Evolutionary conservation across 176 grass and related monocot genomes (phyloP).

Genomic region (Rhipidocladum racemiflorum): DNA sequence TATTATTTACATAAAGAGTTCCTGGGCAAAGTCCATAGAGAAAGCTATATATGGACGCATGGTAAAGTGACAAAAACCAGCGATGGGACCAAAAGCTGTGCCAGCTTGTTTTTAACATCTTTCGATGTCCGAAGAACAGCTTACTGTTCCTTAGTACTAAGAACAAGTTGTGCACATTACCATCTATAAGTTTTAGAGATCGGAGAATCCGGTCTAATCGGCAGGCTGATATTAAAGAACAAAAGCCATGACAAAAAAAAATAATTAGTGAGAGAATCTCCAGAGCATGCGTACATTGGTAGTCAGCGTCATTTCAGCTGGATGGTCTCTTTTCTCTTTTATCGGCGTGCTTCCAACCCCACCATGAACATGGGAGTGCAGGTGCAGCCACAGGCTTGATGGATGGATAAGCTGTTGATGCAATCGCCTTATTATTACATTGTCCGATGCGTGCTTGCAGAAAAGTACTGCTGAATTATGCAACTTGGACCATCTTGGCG

Average conservation of each 20-base stretch:
- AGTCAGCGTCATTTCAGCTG: background rate
- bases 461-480: background rate
- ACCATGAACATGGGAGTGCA: conserved; percentile 12
- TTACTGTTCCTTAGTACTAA: background rate
- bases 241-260: background rate
- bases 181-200: background rate
- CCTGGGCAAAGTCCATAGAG: background rate
- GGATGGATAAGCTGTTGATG: background rate
- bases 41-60: background rate
- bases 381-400: background rate
- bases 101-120: background rate
- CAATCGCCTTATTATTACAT: background rate
- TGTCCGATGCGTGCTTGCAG: background rate
- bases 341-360: conserved; percentile 7
- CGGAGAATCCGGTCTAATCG: background rate
- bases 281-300: background rate
- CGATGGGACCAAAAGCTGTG: background rate
- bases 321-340: background rate
- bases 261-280: background rate
- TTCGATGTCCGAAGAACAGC: no score
- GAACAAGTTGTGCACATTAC: background rate
- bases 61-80: conserved; percentile 1
- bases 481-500: background rate
- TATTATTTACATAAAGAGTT: no score
- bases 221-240: conserved; percentile 2